Conservation (phyloP, 148 eudicot species). For the Cornus kousa region DNA sequence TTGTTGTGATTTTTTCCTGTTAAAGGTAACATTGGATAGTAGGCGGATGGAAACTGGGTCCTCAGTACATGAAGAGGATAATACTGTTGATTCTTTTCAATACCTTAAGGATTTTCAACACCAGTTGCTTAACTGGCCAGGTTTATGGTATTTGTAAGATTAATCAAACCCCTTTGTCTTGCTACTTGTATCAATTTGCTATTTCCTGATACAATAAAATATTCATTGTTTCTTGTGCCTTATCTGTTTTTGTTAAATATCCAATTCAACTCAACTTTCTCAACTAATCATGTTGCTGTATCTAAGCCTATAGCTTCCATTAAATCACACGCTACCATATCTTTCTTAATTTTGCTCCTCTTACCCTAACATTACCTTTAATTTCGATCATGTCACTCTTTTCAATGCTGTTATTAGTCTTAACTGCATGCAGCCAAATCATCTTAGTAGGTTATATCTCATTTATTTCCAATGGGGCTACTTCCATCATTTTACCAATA, state of each 20-base stretch:
- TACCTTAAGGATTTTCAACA: conserved; percentile 41
- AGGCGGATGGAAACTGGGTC: conserved; percentile 37
- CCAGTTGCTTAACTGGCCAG: conserved; percentile 57
- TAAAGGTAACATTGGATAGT: conserved; percentile 42
- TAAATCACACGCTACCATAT: too few relatives aligned
- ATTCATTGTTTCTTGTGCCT: neutral
- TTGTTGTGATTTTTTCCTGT: conserved; percentile 6
- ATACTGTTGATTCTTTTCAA: conserved; percentile 32
- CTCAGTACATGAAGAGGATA: conserved; percentile 22
- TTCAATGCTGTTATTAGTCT: too few relatives aligned
- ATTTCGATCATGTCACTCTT: too few relatives aligned
- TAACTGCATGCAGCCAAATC: too few relatives aligned
- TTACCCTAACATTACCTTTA: too few relatives aligned
- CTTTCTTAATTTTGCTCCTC: too few relatives aligned
- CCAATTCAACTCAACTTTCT: too few relatives aligned
- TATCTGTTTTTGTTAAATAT: neutral
- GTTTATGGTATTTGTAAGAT: conserved; percentile 69
- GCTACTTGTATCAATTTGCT: conserved; percentile 5
- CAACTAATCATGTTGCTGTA: too few relatives aligned
- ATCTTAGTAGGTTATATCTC: too few relatives aligned
- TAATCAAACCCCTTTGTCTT: conserved; percentile 11
- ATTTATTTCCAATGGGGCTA: too few relatives aligned
- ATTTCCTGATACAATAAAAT: neutral
- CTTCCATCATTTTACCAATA: too few relatives aligned
- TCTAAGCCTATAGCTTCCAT: too few relatives aligned